A percentile compares a stretch with the other conserved stretches of the same genome.
Conservation (phyloP, 192 early-diverging fungal genomes). For the Bifiguratus adelaidae region DNA sequence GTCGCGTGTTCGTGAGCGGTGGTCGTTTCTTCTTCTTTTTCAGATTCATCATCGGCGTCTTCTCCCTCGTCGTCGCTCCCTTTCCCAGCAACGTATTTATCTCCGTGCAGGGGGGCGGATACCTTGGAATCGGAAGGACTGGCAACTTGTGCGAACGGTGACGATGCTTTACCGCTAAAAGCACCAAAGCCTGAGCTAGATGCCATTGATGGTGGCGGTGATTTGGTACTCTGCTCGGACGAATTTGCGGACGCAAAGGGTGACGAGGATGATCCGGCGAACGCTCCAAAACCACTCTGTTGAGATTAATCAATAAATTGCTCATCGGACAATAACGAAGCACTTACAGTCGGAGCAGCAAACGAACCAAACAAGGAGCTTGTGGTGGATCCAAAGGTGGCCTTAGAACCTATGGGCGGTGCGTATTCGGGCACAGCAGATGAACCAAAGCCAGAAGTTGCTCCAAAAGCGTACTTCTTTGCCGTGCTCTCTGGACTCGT, state of each 20-base stretch:
- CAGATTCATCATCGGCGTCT: background rate
- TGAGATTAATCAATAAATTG: no score
- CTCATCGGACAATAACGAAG: no score
- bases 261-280: background rate
- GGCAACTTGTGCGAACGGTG: slow-evolving; percentile 4
- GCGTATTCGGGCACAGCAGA: no score
- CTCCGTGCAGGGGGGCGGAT: background rate
- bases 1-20: no score
- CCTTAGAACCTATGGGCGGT: no score
- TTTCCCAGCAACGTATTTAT: slow-evolving; percentile 3
- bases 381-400: no score
- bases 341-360: no score
- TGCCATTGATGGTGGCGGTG: slow-evolving; percentile 14
- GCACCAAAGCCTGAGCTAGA: slow-evolving; percentile 5
- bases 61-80: slow-evolving; percentile 10
- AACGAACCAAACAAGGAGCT: no score
- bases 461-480: slow-evolving; percentile 24
- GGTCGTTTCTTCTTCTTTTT: background rate
- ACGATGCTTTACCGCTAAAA: background rate
- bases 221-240: background rate
- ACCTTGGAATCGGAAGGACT: background rate
- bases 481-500: no score
- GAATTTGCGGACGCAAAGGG: background rate
- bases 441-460: slow-evolving; percentile 22
- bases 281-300: no score